phyloP scores from a whole-genome alignment of 768 basidiomycete species.

The Calocera cornea region DNA sequence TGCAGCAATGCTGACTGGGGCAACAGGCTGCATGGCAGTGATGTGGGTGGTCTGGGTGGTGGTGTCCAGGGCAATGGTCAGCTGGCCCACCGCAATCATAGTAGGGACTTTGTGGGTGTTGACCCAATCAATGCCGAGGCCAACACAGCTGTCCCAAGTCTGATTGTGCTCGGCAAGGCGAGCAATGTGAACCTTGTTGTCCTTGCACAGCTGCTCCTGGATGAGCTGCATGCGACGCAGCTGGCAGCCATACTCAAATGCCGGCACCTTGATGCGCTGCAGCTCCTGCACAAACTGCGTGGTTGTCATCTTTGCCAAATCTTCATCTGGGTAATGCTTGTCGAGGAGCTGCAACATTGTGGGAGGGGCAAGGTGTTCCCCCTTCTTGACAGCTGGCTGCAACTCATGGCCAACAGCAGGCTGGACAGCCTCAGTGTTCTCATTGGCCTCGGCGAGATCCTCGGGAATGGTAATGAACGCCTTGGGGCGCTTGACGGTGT shows the following conservation, averaged over 20 bases:
- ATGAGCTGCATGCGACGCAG: not conserved
- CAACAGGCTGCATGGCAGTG: not conserved
- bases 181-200: not conserved
- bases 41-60: no score
- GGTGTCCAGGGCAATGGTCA: no score
- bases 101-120: no score
- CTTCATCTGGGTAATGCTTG: not conserved
- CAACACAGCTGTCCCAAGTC: not conserved
- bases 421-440: no score
- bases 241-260: not conserved
- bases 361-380: not conserved
- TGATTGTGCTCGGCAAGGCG: not conserved
- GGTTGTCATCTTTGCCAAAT: not conserved
- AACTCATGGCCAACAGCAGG: no score
- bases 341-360: not conserved
- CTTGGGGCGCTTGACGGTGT: not conserved
- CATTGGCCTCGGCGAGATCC: not conserved
- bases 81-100: no score
- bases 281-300: not conserved
- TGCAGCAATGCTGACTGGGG: no score
- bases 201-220: not conserved
- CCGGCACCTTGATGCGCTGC: not conserved
- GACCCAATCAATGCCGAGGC: no score
- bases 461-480: not conserved
- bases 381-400: no score